phyloP scores from a whole-genome alignment of 345 rosid species.

The Melastoma malabathricum region DNA sequence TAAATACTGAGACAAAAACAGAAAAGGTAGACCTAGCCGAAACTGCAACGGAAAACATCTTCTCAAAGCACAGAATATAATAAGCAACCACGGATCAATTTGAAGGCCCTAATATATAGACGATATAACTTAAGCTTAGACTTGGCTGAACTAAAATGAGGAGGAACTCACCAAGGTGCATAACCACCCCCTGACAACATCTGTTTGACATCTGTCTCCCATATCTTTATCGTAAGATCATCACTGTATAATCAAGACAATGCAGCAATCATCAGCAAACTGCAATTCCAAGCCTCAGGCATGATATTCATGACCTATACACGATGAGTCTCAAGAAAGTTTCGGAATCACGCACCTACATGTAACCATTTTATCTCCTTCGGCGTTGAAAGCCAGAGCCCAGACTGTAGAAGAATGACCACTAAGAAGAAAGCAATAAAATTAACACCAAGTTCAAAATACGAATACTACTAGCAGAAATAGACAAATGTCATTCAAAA shows the following conservation, averaged over 20 bases:
- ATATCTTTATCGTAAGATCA: constrained; percentile 87
- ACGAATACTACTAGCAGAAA: background rate
- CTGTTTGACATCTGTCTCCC: constrained; percentile 44
- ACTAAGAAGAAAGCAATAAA: constrained; percentile 16
- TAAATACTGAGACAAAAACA: constrained; percentile 1
- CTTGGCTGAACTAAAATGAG: no score
- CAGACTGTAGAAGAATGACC: constrained; percentile 92
- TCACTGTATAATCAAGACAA: constrained; percentile 42
- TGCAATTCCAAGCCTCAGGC: no score
- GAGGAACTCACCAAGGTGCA: constrained; percentile 59
- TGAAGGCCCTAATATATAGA: no score
- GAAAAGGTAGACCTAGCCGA: no score
- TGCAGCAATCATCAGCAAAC: background rate
- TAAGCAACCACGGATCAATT: no score
- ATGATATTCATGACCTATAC: no score
- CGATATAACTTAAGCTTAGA: no score
- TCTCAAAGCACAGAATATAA: no score
- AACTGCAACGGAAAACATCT: background rate
- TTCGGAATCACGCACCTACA: constrained; percentile 48
- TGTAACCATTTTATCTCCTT: constrained; percentile 85
- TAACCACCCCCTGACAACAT: constrained; percentile 56
- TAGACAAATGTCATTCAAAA: no score
- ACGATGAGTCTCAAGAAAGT: background rate
- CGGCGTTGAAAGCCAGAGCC: constrained; percentile 65
- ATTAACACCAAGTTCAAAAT: background rate